Evolutionary conservation across 2,329 filamentous ascomycete genomes (phyloP).

Genomic region (Pseudogymnoascus sp.): DNA sequence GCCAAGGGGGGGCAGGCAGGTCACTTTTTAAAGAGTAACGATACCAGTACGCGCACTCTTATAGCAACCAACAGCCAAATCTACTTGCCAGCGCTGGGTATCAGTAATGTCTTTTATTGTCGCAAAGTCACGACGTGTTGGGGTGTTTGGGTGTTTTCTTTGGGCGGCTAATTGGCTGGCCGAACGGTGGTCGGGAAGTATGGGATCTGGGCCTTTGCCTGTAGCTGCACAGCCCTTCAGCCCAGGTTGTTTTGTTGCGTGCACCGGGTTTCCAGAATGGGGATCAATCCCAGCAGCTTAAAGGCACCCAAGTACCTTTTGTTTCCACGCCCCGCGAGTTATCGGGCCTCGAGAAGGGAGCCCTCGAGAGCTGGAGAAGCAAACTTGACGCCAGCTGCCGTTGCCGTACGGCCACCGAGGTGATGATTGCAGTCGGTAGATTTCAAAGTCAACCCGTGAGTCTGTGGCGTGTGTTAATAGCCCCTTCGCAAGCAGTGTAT

Average conservation of each 20-base stretch:
- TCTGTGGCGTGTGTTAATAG: slow-evolving; percentile 1
- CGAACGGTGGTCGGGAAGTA: neutral
- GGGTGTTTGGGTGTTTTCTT: slow-evolving; percentile 2
- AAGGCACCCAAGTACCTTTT: neutral
- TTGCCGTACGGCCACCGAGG: neutral
- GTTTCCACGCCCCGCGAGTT: neutral
- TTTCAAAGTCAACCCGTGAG: neutral
- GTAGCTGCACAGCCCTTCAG: slow-evolving; percentile 6
- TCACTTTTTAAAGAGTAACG: slow-evolving; percentile 4
- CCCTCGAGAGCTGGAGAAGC: neutral
- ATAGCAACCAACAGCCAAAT: neutral
- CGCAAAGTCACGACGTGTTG: slow-evolving; percentile 1
- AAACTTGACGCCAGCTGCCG: slow-evolving; percentile 6
- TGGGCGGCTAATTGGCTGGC: neutral
- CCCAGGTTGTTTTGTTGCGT: neutral
- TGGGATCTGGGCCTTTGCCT: neutral
- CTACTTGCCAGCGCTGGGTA: neutral
- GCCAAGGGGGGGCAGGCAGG: neutral
- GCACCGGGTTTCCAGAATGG: slow-evolving; percentile 10
- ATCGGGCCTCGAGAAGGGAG: neutral
- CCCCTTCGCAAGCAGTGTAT: neutral
- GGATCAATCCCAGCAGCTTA: slow-evolving; percentile 3
- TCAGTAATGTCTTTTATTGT: slow-evolving; percentile 4
- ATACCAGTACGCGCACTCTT: neutral
- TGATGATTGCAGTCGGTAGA: neutral